phyloP scores from a whole-genome alignment of 352 stramenopile species.

The Globisporangium middletonii region DNA sequence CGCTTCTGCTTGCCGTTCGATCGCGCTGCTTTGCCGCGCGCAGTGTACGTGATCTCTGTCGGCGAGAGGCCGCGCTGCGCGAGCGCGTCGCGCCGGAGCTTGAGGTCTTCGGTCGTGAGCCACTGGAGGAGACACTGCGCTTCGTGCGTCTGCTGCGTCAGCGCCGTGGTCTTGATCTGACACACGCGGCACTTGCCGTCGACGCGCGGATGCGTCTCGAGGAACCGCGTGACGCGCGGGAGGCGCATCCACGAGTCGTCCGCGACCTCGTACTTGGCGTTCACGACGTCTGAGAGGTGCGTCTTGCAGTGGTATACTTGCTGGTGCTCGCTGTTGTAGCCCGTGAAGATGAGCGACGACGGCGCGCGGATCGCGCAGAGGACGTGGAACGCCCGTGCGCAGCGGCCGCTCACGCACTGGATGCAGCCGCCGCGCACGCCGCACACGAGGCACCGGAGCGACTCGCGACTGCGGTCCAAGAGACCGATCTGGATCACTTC shows the following conservation, averaged over 20 bases:
- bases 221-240: slow-evolving; percentile 19
- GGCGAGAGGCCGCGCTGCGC: slow-evolving; percentile 26
- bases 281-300: slow-evolving; percentile 59
- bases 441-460: slow-evolving; percentile 77
- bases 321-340: slow-evolving; percentile 71
- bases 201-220: slow-evolving; percentile 16
- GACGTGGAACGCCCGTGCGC: slow-evolving; percentile 77
- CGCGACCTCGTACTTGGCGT: slow-evolving; percentile 57
- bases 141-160: slow-evolving; percentile 45
- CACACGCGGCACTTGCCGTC: slow-evolving; percentile 61
- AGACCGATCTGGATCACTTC: slow-evolving; percentile 56
- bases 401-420: slow-evolving; percentile 83
- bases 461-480: slow-evolving; percentile 62
- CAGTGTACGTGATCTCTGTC: slow-evolving; percentile 32
- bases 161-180: slow-evolving; percentile 30
- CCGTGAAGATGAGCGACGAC: slow-evolving; percentile 71
- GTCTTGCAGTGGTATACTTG: slow-evolving; percentile 82
- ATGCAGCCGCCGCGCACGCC: slow-evolving; percentile 79
- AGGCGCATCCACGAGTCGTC: slow-evolving; percentile 50
- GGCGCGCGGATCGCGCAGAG: slow-evolving; percentile 71
- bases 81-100: slow-evolving; percentile 32
- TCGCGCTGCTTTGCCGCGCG: slow-evolving; percentile 12
- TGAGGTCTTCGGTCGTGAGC: slow-evolving; percentile 40
- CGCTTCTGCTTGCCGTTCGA: slow-evolving; percentile 26
- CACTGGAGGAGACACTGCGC: slow-evolving; percentile 54